phyloP scores from a whole-genome alignment of 352 stramenopile species.

The Phytopythium helicoides region DNA sequence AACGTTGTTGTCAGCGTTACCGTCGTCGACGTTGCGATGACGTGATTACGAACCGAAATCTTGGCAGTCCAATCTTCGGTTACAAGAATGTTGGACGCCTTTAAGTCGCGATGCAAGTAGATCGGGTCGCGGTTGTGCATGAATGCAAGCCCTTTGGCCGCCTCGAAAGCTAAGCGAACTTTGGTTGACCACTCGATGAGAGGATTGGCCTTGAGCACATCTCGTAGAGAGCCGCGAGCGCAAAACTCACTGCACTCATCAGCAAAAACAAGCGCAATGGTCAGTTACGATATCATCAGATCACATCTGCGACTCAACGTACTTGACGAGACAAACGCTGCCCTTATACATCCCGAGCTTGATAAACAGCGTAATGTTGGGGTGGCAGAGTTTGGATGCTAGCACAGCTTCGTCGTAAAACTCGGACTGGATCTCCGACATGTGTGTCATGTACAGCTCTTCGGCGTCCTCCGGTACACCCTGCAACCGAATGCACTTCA shows the following conservation, averaged over 20 bases:
- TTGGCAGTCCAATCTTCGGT: conserved; percentile 74
- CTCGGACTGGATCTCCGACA: conserved; percentile 54
- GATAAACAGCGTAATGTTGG: conserved; percentile 79
- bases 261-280: conserved; percentile 9
- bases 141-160: conserved; percentile 69
- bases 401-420: conserved; percentile 68
- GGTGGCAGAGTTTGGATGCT: conserved; percentile 58
- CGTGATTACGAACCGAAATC: conserved; percentile 28
- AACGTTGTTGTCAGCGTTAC: not conserved
- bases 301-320: conserved; percentile 14
- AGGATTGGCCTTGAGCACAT: conserved; percentile 57
- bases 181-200: conserved; percentile 69
- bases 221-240: conserved; percentile 52
- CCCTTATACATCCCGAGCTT: conserved; percentile 63
- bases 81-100: conserved; percentile 73
- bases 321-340: conserved; percentile 74
- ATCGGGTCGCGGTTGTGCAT: conserved; percentile 78
- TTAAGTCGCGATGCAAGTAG: conserved; percentile 73
- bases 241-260: conserved; percentile 53
- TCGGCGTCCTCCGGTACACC: conserved; percentile 36
- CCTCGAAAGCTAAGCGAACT: conserved; percentile 63
- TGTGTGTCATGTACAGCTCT: conserved; percentile 67
- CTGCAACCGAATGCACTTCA: conserved; percentile 66
- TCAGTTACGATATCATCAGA: conserved; percentile 5
- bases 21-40: not conserved